These are phyloP conservation scores for Zychaea mexicana DNA, from an alignment of 371 early-diverging fungal species.

Conservation along the genomic window DNA sequence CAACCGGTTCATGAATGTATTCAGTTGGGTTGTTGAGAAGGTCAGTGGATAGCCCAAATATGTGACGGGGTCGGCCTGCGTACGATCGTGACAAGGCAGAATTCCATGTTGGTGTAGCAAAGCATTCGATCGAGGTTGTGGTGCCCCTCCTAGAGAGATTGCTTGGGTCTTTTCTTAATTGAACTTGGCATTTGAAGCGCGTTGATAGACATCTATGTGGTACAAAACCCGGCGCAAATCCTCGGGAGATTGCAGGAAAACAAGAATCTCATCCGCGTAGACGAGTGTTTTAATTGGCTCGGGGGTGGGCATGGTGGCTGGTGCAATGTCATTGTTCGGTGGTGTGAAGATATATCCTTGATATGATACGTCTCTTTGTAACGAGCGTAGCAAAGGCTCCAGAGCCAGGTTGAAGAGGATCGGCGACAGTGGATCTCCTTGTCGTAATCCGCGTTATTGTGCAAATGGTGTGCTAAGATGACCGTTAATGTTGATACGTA, in stretches of 20 bases:
- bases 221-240: background rate
- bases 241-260: background rate
- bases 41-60: background rate
- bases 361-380: no score
- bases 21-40: slow-evolving; percentile 11
- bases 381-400: slow-evolving; percentile 14
- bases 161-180: slow-evolving; percentile 5
- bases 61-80: background rate
- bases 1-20: slow-evolving; percentile 4
- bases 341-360: background rate
- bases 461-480: slow-evolving; percentile 1
- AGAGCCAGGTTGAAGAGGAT: slow-evolving; percentile 24
- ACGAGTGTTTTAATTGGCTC: background rate
- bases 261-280: slow-evolving; percentile 16
- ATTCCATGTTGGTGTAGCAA: background rate
- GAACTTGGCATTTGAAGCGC: slow-evolving; percentile 11
- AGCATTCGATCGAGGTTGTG: background rate
- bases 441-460: slow-evolving; percentile 16
- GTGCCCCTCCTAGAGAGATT: background rate
- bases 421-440: slow-evolving; percentile 24
- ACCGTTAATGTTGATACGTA: slow-evolving; percentile 17
- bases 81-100: background rate
- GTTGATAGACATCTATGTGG: background rate
- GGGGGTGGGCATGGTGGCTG: background rate
- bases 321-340: no score